Conservation (phyloP, 257 asterid genomes). For the Voacanga thouarsii region DNA sequence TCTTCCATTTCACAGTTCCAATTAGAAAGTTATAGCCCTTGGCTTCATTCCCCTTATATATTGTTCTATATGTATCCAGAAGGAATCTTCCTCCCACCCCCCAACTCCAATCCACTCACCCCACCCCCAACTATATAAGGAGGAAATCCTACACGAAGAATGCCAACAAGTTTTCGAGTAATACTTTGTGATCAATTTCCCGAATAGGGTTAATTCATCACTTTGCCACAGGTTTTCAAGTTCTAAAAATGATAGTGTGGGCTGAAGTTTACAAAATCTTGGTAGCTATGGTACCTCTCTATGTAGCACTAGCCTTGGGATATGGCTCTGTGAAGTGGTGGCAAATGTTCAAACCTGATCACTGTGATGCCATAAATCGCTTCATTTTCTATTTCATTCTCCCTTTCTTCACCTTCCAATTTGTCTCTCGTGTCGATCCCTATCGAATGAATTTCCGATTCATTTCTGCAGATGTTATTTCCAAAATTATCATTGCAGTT, state of each 20-base stretch:
- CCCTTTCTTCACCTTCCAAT: conserved; percentile 31
- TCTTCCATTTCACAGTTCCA: no score
- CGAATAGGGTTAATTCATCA: no score
- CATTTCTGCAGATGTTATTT: conserved; percentile 13
- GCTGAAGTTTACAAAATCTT: conserved; percentile 30
- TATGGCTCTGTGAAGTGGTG: conserved; percentile 36
- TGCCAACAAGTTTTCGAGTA: conserved; percentile 28
- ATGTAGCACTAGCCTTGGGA: conserved; percentile 26
- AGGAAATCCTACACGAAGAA: conserved; percentile 41
- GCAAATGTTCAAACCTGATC: conserved; percentile 27
- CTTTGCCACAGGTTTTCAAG: background rate
- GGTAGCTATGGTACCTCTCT: conserved; percentile 30
- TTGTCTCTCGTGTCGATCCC: conserved; percentile 23
- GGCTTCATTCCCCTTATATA: no score
- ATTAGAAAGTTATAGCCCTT: no score
- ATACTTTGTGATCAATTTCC: no score
- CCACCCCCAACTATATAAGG: conserved; percentile 45
- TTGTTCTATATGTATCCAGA: no score
- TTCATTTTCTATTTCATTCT: conserved; percentile 28
- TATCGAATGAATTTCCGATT: conserved; percentile 18
- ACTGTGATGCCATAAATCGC: conserved; percentile 25
- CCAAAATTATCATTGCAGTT: conserved; percentile 13
- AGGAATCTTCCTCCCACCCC: no score
- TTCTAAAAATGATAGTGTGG: conserved; percentile 23
- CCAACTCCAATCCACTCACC: no score